These are phyloP conservation scores for Yamadazyma membranifaciens DNA, from an alignment of 1,139 yeast genomes.

Conservation along the genomic window DNA sequence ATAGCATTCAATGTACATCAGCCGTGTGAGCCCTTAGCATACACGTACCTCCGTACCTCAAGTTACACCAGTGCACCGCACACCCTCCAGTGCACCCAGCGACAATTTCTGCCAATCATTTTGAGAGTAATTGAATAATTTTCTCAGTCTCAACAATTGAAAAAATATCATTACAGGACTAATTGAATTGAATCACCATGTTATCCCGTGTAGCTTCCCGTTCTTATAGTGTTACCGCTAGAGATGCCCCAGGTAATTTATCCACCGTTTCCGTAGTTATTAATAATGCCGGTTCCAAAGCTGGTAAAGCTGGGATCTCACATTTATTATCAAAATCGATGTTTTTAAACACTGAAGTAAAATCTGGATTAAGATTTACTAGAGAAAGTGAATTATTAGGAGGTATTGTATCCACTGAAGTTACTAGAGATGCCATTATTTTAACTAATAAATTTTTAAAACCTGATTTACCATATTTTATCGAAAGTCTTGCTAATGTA, in stretches of 20 bases:
- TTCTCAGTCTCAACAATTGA: conserved; percentile 5
- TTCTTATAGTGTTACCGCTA: conserved; percentile 49
- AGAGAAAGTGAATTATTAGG: conserved; percentile 96
- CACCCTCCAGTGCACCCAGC: no score
- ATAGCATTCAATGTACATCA: no score
- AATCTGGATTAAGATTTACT: conserved; percentile 88
- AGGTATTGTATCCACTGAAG: conserved; percentile 66
- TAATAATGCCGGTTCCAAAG: conserved; percentile 81
- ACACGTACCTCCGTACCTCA: neutral
- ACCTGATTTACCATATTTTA: conserved; percentile 89
- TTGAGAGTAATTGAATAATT: conserved; percentile 14
- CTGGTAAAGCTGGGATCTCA: conserved; percentile 76
- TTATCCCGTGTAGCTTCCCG: conserved; percentile 46
- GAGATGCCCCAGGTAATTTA: conserved; percentile 59
- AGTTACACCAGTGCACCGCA: conserved; percentile 8
- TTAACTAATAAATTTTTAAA: conserved; percentile 80
- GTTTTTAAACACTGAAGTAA: conserved; percentile 78
- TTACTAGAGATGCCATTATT: conserved; percentile 82
- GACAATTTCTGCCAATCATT: conserved; percentile 18
- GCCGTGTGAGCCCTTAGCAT: no score
- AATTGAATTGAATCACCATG: conserved; percentile 19
- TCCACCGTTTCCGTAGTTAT: conserved; percentile 71
- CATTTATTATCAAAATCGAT: conserved; percentile 84
- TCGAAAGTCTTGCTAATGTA: conserved; percentile 80
- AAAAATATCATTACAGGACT: conserved; percentile 1